A percentile compares a stretch with the other conserved stretches of the same genome.
Evolutionary conservation across 1,284 basidiomycete species (phyloP).

Genomic region (Marasmius oreades): DNA sequence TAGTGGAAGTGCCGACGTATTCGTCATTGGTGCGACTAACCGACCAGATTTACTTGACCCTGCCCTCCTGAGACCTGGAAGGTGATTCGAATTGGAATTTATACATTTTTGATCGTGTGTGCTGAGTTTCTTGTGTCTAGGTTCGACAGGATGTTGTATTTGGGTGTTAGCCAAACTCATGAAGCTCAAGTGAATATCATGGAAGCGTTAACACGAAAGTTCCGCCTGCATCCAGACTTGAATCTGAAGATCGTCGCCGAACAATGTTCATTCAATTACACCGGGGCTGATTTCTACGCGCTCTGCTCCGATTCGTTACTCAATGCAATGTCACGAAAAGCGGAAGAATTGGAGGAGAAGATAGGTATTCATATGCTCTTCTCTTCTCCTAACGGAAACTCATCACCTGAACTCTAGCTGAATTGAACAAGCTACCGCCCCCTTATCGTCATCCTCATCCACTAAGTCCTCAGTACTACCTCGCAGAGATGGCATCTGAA

Average conservation of each 20-base stretch:
- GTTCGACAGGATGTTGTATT: slow-evolving; percentile 97
- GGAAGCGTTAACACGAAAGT: slow-evolving; percentile 90
- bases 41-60: slow-evolving; percentile 94
- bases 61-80: slow-evolving; percentile 88
- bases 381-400: not conserved
- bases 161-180: slow-evolving; percentile 90
- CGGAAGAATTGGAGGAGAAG: slow-evolving; percentile 71
- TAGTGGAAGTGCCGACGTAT: slow-evolving; percentile 66
- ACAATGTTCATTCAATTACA: slow-evolving; percentile 89
- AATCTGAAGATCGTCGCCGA: slow-evolving; percentile 68
- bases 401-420: slow-evolving; percentile 31
- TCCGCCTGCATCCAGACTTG: slow-evolving; percentile 74
- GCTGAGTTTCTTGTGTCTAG: slow-evolving; percentile 27
- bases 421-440: slow-evolving; percentile 43
- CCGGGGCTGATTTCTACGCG: slow-evolving; percentile 98
- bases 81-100: slow-evolving; percentile 39
- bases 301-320: slow-evolving; percentile 96
- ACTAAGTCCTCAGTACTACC: slow-evolving; percentile 89
- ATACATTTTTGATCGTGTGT: slow-evolving; percentile 9
- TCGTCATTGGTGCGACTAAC: slow-evolving; percentile 98
- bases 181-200: slow-evolving; percentile 86
- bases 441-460: slow-evolving; percentile 58
- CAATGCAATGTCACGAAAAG: slow-evolving; percentile 91
- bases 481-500: slow-evolving; percentile 77
- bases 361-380: slow-evolving; percentile 45